Base-by-base conservation (phyloP, 2,329 filamentous ascomycete species). In the Penicillium sp. region DNA sequence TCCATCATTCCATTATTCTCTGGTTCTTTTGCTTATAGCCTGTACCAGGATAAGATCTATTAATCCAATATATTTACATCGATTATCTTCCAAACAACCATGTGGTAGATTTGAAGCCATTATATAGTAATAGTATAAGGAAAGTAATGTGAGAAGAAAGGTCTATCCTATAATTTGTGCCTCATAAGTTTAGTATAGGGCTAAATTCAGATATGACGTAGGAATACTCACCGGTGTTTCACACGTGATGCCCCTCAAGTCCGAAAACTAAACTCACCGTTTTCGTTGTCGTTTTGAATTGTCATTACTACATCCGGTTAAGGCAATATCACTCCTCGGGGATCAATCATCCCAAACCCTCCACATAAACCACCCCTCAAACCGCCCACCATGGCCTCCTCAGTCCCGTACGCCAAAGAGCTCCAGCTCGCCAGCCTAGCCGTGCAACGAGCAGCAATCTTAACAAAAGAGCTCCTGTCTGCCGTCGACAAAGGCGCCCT, bases 381-480 rank as follows among this genome's bases (percentile, higher is more conserved):
- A 9, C 12, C n/a, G 28, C 14, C 40, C 48, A 62, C 44, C 35
- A 73, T 71, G 69, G 62, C 58, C 33, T 48, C 61, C 12, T 52
- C 51, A 12, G 36, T 57, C 33, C 59, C 64, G 26, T 76, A 75
- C 62, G 50, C 61, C 48, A 69, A 70, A 58, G 74, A 76, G 56
- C 66, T 75, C 17, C 59, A 69, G 30, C 59, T 75, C 19, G 73
- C 71, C 11, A 69, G 68, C 38, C 69, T 78, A 1, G 78, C 82
- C 19, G 81, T 85, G 17, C 80, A 83, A 61, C 75, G 79, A 58
- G 84, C 84, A 49, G 78, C 82, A 4, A 70, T 82, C 16, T 75
- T 87, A 36, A 87, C 84, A 17, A 85, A 85, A 65, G 67, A 73
- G 56, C 69, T 85, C 62, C 73, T 81, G 22, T 75, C 75, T 40